Evolutionary conservation across 2,329 filamentous ascomycete genomes (phyloP).

Genomic region (Penicillium sp.): DNA sequence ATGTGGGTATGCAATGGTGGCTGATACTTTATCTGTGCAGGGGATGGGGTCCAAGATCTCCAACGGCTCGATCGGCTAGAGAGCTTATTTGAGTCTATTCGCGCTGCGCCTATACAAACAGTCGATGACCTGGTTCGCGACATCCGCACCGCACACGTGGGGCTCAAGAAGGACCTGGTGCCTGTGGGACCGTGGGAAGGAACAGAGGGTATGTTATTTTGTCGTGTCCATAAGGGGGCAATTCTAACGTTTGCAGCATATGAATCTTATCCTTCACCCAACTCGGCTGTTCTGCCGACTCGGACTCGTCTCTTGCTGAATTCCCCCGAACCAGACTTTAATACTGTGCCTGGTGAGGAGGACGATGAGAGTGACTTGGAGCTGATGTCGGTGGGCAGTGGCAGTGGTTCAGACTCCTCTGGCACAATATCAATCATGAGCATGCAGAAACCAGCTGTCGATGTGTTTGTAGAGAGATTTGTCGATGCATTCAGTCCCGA

Average conservation of each 20-base stretch:
- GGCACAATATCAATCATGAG: conserved; percentile 24
- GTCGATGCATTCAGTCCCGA: conserved; percentile 44
- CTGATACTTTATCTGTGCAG: conserved; percentile 9
- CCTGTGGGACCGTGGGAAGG: conserved; percentile 27
- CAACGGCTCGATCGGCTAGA: conserved; percentile 35
- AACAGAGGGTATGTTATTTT: conserved; percentile 22
- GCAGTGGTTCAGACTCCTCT: conserved; percentile 29
- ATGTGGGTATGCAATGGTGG: neutral
- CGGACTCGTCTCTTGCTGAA: conserved; percentile 4
- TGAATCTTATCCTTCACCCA: conserved; percentile 10
- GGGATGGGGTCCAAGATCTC: conserved; percentile 19
- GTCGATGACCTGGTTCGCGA: conserved; percentile 35
- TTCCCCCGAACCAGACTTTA: conserved; percentile 14
- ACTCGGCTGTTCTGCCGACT: conserved; percentile 8
- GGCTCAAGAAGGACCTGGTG: conserved; percentile 17
- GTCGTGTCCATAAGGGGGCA: neutral
- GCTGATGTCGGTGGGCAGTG: conserved; percentile 24
- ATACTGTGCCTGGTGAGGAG: conserved; percentile 12
- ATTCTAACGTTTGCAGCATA: conserved; percentile 15
- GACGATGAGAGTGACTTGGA: conserved; percentile 16
- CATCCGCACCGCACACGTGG: conserved; percentile 28
- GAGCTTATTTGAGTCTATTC: conserved; percentile 37
- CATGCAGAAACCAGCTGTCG: conserved; percentile 29
- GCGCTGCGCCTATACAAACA: conserved; percentile 31
- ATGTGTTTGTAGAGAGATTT: conserved; percentile 42